A percentile compares a stretch with the other conserved stretches of the same genome.
Conservation (phyloP, 2,329 filamentous ascomycete genomes). For the Neofusicoccum sp. region DNA sequence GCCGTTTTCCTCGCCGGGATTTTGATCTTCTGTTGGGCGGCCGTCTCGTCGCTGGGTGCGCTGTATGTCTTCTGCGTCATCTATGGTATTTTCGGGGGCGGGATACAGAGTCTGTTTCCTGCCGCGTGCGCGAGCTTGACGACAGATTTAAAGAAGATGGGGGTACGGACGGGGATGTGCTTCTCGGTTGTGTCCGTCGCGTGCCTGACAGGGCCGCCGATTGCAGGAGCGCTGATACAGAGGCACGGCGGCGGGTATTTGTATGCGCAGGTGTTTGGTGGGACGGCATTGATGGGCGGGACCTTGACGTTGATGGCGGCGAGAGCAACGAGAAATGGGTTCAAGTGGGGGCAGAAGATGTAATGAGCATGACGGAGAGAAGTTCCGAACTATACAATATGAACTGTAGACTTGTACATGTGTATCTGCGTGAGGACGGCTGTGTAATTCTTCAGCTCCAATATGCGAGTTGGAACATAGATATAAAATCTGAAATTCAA, state of each 20-base stretch:
- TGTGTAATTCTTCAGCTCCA: too few species aligned
- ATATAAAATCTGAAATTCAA: too few species aligned
- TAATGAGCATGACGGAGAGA: background rate
- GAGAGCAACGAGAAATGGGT: background rate
- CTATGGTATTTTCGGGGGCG: slow-evolving; percentile 50
- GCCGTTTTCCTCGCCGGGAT: slow-evolving; percentile 40
- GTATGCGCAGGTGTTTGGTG: slow-evolving; percentile 41
- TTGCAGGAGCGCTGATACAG: slow-evolving; percentile 40
- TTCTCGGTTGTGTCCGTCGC: slow-evolving; percentile 40
- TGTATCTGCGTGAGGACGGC: too few species aligned
- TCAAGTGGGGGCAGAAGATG: slow-evolving; percentile 2
- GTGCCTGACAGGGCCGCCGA: slow-evolving; percentile 38
- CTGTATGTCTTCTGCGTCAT: slow-evolving; percentile 45
- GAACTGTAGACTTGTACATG: too few species aligned
- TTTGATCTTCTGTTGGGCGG: slow-evolving; percentile 46
- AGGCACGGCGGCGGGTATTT: slow-evolving; percentile 34
- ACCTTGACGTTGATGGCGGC: slow-evolving; percentile 7
- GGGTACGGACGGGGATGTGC: slow-evolving; percentile 43
- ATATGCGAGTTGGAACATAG: too few species aligned
- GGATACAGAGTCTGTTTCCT: slow-evolving; percentile 45
- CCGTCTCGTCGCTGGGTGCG: slow-evolving; percentile 36
- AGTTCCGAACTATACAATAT: too few species aligned
- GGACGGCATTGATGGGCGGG: slow-evolving; percentile 18
- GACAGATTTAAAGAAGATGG: slow-evolving; percentile 40
- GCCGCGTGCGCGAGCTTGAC: slow-evolving; percentile 45